Conservation (phyloP, 2,329 filamentous ascomycete species). For the Talaromyces sp. region DNA sequence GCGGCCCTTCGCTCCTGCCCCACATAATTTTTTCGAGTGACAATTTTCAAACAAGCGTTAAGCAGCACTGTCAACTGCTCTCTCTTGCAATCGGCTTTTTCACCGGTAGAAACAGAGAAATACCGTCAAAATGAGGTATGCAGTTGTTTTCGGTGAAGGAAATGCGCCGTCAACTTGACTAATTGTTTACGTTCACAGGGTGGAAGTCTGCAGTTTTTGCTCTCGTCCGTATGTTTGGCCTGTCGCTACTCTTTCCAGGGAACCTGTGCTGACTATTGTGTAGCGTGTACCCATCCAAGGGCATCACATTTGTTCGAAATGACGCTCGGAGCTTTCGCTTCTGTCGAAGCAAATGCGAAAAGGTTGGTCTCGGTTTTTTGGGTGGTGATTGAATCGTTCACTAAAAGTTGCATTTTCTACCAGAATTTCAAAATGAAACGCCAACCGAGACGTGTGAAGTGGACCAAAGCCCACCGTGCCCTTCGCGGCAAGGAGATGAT, state of each 20-base stretch:
- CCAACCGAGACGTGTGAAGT: slow-evolving; percentile 92
- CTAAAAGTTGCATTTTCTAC: not conserved
- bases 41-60: not conserved
- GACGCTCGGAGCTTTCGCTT: slow-evolving; percentile 62
- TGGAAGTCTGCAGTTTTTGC: slow-evolving; percentile 66
- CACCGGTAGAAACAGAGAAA: not conserved
- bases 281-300: slow-evolving; percentile 55
- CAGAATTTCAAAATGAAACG: slow-evolving; percentile 92
- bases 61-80: not conserved
- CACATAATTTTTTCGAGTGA: slow-evolving; percentile 13
- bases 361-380: slow-evolving; percentile 20
- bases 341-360: slow-evolving; percentile 64
- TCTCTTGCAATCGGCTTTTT: not conserved
- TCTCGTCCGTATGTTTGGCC: slow-evolving; percentile 46
- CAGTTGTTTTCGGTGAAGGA: not conserved
- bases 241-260: not conserved
- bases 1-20: not conserved
- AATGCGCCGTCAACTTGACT: not conserved
- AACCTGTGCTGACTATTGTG: not conserved
- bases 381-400: not conserved
- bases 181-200: slow-evolving; percentile 19
- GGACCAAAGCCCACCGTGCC: slow-evolving; percentile 90
- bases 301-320: slow-evolving; percentile 63
- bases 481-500: slow-evolving; percentile 82
- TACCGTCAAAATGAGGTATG: slow-evolving; percentile 17